Evolutionary conservation across 2,329 filamentous ascomycete genomes (phyloP), one percentile per base, ranked within the genome.

Genomic region (Aaosphaeria arxii): DNA sequence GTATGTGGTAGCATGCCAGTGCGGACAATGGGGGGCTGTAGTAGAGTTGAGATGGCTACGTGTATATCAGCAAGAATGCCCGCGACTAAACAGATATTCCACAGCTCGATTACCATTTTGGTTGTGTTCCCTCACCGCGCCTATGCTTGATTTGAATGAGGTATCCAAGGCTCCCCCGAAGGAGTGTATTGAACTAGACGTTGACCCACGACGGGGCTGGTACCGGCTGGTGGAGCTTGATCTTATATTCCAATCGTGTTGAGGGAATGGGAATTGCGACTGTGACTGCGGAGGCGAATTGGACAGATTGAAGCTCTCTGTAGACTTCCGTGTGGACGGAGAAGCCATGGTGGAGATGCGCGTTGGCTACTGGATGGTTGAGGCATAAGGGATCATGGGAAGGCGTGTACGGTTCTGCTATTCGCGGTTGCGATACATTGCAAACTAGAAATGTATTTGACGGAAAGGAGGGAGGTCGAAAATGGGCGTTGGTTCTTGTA

Each of bases 11-110:
- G 78, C 43, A 96, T 80, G 48, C 92, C 91, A 2, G 91, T 95
- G 55, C 92, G 84, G 48, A 95, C 84, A 57, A 96, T 95, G 4
- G 92, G 89, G 30, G 90, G 87, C 64, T 95, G 89, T 4, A 97
- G 81, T n/a, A 97, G 80, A 1, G 90, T 95, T 6, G 91, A 96
- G 59, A 97, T 97, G 52, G 94, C 88, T 89, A 47, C 17, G 40
- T 13, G 5, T 6, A 4, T 7, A 44, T 64, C 54, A 64, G 57
- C 30, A 36, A 9, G 48, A 30, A 30, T 32, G 33, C n/a, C 13
- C 7, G 32, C 30, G 29, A 32, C 35, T 7, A 32, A 28, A 6
- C 36, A 11, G 28, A 35, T 40, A 9, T 24, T 43, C 7, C 7
- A 42, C 17, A 29, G 32, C 11, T 40, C 39, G 2, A 11, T 46